Percentiles rank a stretch among this genome's conserved stretches.
Conservation (phyloP, 257 asterid species). For the Gardenia jasminoides region DNA sequence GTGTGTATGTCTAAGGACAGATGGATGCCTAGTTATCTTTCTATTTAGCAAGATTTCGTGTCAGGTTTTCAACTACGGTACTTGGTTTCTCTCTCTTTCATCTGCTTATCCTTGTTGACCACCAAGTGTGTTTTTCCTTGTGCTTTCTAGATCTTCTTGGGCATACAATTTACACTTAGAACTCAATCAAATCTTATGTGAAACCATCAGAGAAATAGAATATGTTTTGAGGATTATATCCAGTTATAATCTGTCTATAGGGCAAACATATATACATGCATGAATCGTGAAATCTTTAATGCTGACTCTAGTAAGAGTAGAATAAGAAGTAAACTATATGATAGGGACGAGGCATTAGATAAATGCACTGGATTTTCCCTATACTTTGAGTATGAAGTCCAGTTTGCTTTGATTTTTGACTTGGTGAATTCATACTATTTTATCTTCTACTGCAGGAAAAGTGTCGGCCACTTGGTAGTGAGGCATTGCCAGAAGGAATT, state of each 20-base stretch:
- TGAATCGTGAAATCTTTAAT: slow-evolving; percentile 13
- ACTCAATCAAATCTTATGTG: background rate
- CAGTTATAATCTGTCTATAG: background rate
- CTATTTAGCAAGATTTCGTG: background rate
- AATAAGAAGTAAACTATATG: slow-evolving; percentile 12
- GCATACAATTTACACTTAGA: background rate
- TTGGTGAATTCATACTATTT: slow-evolving; percentile 5
- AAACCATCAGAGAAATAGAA: background rate
- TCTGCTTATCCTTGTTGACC: background rate
- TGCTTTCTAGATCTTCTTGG: background rate
- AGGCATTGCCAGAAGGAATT: slow-evolving; percentile 76
- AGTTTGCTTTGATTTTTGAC: background rate
- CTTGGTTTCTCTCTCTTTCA: background rate
- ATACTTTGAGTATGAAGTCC: background rate
- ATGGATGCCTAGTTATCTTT: background rate
- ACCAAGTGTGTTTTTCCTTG: background rate
- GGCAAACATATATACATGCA: background rate
- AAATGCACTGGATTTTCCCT: slow-evolving; percentile 34
- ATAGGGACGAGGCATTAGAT: slow-evolving; percentile 19
- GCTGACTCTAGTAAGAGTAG: slow-evolving; percentile 28
- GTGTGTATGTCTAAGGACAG: background rate
- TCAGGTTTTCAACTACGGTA: background rate
- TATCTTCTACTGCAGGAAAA: slow-evolving; percentile 38
- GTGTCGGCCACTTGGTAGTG: slow-evolving; percentile 65
- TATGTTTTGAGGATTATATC: background rate